phyloP scores from a whole-genome alignment of 2,329 filamentous ascomycete species.

The Alternaria consortialis region DNA sequence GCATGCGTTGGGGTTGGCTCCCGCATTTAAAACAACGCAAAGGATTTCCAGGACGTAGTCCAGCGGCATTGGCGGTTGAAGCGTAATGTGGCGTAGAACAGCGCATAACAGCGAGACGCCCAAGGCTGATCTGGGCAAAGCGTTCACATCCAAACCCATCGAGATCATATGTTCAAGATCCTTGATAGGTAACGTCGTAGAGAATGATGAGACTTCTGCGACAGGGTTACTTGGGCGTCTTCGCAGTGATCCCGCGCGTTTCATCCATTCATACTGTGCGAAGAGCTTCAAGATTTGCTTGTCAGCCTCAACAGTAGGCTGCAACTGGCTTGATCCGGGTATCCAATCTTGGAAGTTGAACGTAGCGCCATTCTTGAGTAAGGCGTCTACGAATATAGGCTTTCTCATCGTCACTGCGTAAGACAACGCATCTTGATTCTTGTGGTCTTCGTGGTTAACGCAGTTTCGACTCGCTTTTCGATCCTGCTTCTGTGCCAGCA shows the following conservation, averaged over 20 bases:
- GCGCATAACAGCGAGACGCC: constrained; percentile 35
- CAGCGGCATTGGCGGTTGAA: constrained; percentile 21
- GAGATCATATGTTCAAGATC: constrained; percentile 34
- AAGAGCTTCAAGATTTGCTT: constrained; percentile 34
- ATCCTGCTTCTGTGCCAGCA: constrained; percentile 30
- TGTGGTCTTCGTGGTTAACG: constrained; percentile 44
- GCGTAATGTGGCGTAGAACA: constrained; percentile 29
- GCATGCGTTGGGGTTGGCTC: constrained; percentile 33
- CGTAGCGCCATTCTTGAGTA: constrained; percentile 40
- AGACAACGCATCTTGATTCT: constrained; percentile 36
- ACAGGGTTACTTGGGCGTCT: constrained; percentile 20
- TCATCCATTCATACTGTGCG: constrained; percentile 40
- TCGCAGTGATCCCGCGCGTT: constrained; percentile 29
- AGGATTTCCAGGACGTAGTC: constrained; percentile 32
- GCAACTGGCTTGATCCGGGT: constrained; percentile 17
- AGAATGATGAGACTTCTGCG: constrained; percentile 20
- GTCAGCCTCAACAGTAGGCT: constrained; percentile 15
- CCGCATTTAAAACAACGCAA: constrained; percentile 24
- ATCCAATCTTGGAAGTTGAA: constrained; percentile 41
- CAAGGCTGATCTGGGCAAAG: constrained; percentile 23
- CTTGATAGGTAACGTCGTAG: constrained; percentile 27
- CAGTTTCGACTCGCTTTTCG: constrained; percentile 38
- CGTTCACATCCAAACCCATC: constrained; percentile 39
- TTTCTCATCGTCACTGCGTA: constrained; percentile 42
- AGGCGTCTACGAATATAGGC: constrained; percentile 32